These are phyloP conservation scores for Pseudoneurospora amorphoporcata DNA, from an alignment of 495 filamentous ascomycete genomes.

Conservation along the genomic window DNA sequence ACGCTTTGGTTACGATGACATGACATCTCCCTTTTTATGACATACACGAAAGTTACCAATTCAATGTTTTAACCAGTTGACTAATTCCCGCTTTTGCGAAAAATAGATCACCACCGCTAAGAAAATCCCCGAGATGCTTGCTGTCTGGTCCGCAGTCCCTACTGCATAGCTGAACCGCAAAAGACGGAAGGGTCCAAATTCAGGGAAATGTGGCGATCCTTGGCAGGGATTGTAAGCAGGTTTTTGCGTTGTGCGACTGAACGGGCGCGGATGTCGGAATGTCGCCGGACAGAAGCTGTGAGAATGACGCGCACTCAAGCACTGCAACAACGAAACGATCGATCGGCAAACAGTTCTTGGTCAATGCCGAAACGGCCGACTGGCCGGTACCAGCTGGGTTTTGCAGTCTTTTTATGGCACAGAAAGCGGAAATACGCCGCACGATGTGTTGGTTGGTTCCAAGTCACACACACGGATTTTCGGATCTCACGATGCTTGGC, in stretches of 20 bases:
- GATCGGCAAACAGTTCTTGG: background rate
- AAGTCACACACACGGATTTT: background rate
- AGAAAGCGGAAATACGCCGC: background rate
- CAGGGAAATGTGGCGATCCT: background rate
- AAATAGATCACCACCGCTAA: slow-evolving; percentile 28
- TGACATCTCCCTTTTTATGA: background rate
- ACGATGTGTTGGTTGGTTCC: background rate
- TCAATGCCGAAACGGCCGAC: background rate
- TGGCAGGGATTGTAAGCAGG: background rate
- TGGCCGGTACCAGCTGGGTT: background rate
- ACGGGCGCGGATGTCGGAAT: background rate
- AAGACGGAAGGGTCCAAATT: background rate
- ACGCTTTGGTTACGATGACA: slow-evolving; percentile 1
- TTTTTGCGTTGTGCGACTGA: background rate
- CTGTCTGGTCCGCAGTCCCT: background rate
- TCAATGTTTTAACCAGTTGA: slow-evolving; percentile 10
- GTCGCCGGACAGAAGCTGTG: background rate
- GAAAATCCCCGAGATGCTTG: background rate
- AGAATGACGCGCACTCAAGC: background rate
- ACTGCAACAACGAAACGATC: background rate
- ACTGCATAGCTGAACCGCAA: background rate
- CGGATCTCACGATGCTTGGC: background rate
- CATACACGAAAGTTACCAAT: slow-evolving; percentile 8
- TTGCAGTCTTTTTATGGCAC: no score
- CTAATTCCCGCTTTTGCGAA: slow-evolving; percentile 16